Base-by-base conservation (phyloP, 2,329 filamentous ascomycete species). In the Cephalotrichum gorgonifer region DNA sequence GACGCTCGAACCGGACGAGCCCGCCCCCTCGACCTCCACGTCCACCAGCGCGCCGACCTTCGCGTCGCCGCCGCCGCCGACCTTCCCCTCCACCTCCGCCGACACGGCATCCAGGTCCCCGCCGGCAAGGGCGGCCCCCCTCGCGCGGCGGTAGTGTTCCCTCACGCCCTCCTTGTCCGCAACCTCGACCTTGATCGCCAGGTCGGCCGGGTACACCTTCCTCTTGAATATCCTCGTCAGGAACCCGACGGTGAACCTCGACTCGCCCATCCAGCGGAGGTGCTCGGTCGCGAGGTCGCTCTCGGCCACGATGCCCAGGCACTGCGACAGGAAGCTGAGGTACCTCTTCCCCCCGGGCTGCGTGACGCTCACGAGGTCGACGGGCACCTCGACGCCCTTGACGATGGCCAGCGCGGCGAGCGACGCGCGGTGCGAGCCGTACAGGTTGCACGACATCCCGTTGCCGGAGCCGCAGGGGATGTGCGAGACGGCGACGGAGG, bases 391-490 rank as follows among this genome's bases (percentile, higher is more conserved):
- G 14, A 91, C 68, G 11, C 89, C 91, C 64, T 98, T 98, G 59
- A 96, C 79, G 43, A 96, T 82, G 23, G 81, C 83, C 52, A 97
- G 70, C 1, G 91, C 88, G 1, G 90, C 88, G 43, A 87, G 64
- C 52, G 81, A 86, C 8, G 86, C 77, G 54, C 78, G 81, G 54
- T 84, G 77, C 1, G 89, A 90, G 5, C 91, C 93, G 55, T 88
- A 88, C 43, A 94, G 69, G 63, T 96, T 97, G 69, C 85, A 83
- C 54, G 87, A 86, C 81, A 97, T 86, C 22, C 88, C 93, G 64
- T 98, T 98, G 6, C 93, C 93, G 45, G 87, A 93, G 14, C 93
- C 93, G 60, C 90, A 95, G 1, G 93, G 93, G 31, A 98, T 75
- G 60, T 95, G 88, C 22, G 83, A 84, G 2, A 98, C 81, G 1